A percentile compares a stretch with the other conserved stretches of the same genome.
These are phyloP conservation scores for Lactarius indigo DNA, from an alignment of 768 basidiomycete species.

Conservation along the genomic window DNA sequence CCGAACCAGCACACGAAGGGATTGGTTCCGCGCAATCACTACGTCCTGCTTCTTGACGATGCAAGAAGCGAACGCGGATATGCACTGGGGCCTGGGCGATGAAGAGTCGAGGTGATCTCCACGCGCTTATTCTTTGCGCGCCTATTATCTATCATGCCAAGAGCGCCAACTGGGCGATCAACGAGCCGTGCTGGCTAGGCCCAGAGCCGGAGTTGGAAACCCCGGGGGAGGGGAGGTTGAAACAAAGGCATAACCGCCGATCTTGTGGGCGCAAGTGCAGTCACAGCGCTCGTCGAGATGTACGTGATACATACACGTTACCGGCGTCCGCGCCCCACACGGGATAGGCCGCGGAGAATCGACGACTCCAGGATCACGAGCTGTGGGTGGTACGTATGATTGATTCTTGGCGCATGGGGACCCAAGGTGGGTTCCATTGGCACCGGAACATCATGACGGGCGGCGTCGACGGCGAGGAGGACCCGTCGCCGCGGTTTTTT, in stretches of 20 bases:
- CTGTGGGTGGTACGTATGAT: conserved; percentile 44
- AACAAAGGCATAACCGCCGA: conserved; percentile 26
- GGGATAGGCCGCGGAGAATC: conserved; percentile 29
- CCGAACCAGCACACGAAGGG: conserved; percentile 15
- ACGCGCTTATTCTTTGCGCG: conserved; percentile 42
- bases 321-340: conserved; percentile 34
- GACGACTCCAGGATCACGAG: conserved; percentile 50
- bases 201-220: neutral
- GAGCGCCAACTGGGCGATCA: conserved; percentile 50
- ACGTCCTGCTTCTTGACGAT: conserved; percentile 43
- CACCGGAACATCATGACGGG: conserved; percentile 41
- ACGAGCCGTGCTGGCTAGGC: conserved; percentile 33
- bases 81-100: conserved; percentile 35
- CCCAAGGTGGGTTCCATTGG: conserved; percentile 60
- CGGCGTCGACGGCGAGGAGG: conserved; percentile 37
- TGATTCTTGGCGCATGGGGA: conserved; percentile 51
- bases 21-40: conserved; percentile 56
- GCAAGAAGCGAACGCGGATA: conserved; percentile 42
- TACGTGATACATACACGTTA: conserved; percentile 56
- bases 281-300: conserved; percentile 36
- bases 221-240: neutral
- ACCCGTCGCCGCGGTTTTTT: conserved; percentile 35
- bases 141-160: conserved; percentile 58
- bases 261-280: conserved; percentile 14
- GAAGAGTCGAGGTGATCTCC: conserved; percentile 41